A percentile compares a stretch with the other conserved stretches of the same genome.
Evolutionary conservation across 768 basidiomycete genomes (phyloP).

Genomic region (Suillus paluster): DNA sequence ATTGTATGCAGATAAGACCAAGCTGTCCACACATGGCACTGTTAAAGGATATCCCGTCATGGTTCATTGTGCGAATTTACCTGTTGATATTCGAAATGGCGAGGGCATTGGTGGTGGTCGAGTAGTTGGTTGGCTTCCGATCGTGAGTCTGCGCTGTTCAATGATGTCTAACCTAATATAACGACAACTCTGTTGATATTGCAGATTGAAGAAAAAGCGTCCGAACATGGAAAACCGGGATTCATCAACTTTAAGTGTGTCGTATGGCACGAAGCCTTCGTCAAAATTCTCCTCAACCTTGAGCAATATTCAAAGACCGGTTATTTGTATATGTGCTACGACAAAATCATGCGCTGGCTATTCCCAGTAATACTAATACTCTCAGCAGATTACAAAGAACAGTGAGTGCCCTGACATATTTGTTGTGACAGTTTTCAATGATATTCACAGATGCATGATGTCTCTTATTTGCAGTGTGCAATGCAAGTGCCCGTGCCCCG

Average conservation of each 20-base stretch:
- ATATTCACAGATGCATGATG: conserved; percentile 32
- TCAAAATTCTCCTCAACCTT: conserved; percentile 11
- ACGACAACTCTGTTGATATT: too few species aligned
- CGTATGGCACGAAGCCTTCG: conserved; percentile 27
- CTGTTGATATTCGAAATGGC: conserved; percentile 17
- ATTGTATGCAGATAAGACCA: conserved; percentile 25
- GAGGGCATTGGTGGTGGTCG: conserved; percentile 17
- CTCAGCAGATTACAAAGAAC: conserved; percentile 33
- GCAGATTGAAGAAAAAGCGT: conserved; percentile 4
- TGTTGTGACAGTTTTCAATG: not conserved
- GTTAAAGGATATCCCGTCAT: conserved; percentile 23
- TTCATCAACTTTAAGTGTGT: conserved; percentile 23
- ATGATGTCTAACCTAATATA: too few species aligned
- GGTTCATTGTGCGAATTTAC: conserved; percentile 17
- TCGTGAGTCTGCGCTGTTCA: too few species aligned
- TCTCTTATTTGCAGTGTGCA: conserved; percentile 35
- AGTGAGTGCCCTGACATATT: conserved; percentile 24
- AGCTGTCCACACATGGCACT: conserved; percentile 21
- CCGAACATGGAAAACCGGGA: conserved; percentile 10
- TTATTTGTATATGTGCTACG: conserved; percentile 7
- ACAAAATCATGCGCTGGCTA: conserved; percentile 12
- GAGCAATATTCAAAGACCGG: conserved; percentile 13
- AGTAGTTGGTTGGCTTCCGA: conserved; percentile 23
- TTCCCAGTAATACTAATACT: conserved; percentile 27
- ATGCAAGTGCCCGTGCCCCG: conserved; percentile 37